Percentiles rank a stretch among this genome's conserved stretches.
These are phyloP conservation scores for Cyberlindnera suaveolens DNA, from an alignment of 805 yeast genomes.

Conservation along the genomic window DNA sequence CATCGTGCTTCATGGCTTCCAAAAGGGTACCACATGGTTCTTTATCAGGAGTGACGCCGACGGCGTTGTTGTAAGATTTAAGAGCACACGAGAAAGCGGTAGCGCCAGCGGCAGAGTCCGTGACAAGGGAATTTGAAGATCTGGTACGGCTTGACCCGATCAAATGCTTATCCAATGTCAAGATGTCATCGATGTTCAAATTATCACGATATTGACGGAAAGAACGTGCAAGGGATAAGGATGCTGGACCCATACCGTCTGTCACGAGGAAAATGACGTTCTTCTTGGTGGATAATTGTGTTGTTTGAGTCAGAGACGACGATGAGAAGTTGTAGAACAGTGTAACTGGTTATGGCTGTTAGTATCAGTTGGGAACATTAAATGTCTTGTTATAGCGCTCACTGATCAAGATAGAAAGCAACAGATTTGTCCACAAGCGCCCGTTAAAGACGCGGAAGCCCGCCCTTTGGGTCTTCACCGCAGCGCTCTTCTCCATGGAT, in stretches of 20 bases:
- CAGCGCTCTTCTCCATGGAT: too few relatives aligned
- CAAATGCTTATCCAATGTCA: conserved; percentile 60
- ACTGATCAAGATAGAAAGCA: too few relatives aligned
- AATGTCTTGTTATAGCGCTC: too few relatives aligned
- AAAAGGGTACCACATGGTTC: conserved; percentile 83
- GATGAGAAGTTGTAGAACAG: background rate
- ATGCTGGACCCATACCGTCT: conserved; percentile 95
- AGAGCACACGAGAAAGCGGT: conserved; percentile 85
- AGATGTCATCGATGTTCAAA: conserved; percentile 47
- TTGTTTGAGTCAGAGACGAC: background rate
- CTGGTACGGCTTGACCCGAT: conserved; percentile 84
- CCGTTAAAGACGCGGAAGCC: too few relatives aligned
- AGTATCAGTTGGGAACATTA: background rate
- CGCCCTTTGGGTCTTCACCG: too few relatives aligned
- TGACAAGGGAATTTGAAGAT: conserved; percentile 67
- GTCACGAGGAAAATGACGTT: conserved; percentile 85
- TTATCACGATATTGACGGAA: conserved; percentile 58
- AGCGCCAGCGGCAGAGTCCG: conserved; percentile 97
- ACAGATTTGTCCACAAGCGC: too few relatives aligned
- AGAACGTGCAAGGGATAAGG: conserved; percentile 72
- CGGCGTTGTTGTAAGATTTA: conserved; percentile 86
- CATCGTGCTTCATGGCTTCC: conserved; percentile 80
- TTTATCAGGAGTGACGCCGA: conserved; percentile 67
- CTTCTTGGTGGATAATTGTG: conserved; percentile 36
- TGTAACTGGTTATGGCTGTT: background rate